Conservation (phyloP, 345 rosid genomes). For the Moricandia arvensis region DNA sequence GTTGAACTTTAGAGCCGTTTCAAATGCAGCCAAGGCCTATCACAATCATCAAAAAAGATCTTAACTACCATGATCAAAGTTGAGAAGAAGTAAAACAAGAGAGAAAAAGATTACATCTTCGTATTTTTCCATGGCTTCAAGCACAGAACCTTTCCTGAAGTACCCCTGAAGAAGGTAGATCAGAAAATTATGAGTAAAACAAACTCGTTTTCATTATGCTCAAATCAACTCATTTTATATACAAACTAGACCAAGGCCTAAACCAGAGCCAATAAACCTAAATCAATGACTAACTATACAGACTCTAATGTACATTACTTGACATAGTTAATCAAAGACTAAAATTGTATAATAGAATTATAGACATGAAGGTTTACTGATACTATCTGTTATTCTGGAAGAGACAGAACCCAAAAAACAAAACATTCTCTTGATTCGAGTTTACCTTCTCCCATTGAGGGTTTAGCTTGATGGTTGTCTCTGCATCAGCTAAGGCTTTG, state of each 20-base stretch:
- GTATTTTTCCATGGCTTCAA: constrained; percentile 92
- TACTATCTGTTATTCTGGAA: neutral
- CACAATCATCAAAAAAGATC: constrained; percentile 5
- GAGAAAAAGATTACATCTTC: constrained; percentile 56
- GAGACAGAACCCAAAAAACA: neutral
- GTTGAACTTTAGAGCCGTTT: constrained; percentile 65
- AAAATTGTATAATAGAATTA: neutral
- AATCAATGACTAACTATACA: no score
- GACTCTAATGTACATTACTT: no score
- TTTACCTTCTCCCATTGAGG: constrained; percentile 95
- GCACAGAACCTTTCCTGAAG: constrained; percentile 92
- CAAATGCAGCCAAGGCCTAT: constrained; percentile 83
- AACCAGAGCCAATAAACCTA: no score
- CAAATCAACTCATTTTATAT: no score
- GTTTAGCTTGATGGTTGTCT: constrained; percentile 73
- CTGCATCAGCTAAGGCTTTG: constrained; percentile 92
- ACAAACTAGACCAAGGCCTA: no score
- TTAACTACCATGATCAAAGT: neutral
- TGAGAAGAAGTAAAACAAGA: neutral
- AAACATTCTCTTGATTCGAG: neutral
- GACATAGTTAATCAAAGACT: no score
- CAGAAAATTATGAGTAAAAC: no score
- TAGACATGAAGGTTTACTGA: neutral
- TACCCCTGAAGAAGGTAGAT: constrained; percentile 58
- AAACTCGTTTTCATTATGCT: no score